Evolutionary conservation across 192 early-diverging fungal genomes (phyloP).

Genomic region (Mortierella alpina): DNA sequence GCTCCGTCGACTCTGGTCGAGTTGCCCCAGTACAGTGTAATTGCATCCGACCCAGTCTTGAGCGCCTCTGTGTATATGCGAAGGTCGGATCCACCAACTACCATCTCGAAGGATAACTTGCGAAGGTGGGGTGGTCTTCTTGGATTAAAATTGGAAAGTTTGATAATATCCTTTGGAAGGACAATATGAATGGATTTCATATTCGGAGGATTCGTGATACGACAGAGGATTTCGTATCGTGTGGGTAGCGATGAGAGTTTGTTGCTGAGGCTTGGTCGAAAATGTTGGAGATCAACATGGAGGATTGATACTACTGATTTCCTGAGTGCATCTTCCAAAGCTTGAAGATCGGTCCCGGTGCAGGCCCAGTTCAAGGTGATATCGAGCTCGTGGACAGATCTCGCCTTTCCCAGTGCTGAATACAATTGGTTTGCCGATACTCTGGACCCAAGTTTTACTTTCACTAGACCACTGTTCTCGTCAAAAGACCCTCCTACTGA

Average conservation of each 20-base stretch:
- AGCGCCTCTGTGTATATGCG: background rate
- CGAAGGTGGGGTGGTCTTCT: background rate
- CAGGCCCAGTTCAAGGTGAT: slow-evolving; percentile 3
- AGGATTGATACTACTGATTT: slow-evolving; percentile 12
- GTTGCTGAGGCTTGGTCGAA: slow-evolving; percentile 4
- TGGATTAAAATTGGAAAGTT: too few relatives aligned
- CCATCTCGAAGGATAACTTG: slow-evolving; percentile 11
- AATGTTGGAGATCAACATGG: slow-evolving; percentile 8
- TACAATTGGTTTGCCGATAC: slow-evolving; percentile 2
- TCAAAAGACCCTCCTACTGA: too few relatives aligned
- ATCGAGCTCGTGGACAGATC: background rate
- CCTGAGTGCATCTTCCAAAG: slow-evolving; percentile 13
- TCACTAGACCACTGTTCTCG: background rate
- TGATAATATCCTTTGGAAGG: slow-evolving; percentile 3
- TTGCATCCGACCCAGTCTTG: slow-evolving; percentile 3
- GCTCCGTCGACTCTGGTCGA: too few relatives aligned
- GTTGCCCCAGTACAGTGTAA: too few relatives aligned
- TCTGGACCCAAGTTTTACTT: background rate
- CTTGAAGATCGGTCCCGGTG: slow-evolving; percentile 11
- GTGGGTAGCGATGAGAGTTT: background rate
- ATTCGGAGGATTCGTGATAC: background rate
- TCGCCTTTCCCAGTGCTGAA: background rate
- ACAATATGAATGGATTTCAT: background rate
- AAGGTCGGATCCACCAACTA: too few relatives aligned
- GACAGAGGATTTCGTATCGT: background rate